Evolutionary conservation across 1,284 basidiomycete genomes (phyloP).

Genomic region (Pseudozyma sp.): DNA sequence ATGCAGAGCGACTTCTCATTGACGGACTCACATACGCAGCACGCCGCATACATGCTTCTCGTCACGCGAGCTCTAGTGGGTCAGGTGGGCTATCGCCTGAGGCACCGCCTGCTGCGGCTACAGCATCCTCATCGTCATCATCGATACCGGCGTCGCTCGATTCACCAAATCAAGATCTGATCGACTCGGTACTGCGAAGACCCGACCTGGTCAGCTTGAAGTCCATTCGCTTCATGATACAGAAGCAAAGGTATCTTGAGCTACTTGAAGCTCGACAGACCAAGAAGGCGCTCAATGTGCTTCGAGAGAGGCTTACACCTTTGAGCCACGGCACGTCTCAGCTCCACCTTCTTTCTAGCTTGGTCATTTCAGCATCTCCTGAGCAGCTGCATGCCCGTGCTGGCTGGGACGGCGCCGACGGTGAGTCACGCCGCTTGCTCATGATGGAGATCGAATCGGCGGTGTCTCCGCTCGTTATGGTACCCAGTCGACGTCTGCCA

Average conservation of each 20-base stretch:
- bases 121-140: constrained; percentile 18
- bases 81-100: constrained; percentile 2
- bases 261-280: constrained; percentile 85
- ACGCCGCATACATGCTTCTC: constrained; percentile 35
- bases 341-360: constrained; percentile 60
- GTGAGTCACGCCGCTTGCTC: constrained; percentile 80
- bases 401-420: constrained; percentile 88
- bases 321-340: constrained; percentile 55
- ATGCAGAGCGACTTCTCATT: constrained; percentile 80
- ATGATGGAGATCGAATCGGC: constrained; percentile 85
- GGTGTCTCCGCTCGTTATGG: constrained; percentile 89
- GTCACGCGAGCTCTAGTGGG: neutral
- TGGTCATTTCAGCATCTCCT: constrained; percentile 69
- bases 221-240: constrained; percentile 85
- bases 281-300: constrained; percentile 83
- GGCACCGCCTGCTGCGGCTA: constrained; percentile 22
- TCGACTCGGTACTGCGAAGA: constrained; percentile 53
- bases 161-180: constrained; percentile 24
- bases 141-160: constrained; percentile 13
- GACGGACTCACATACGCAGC: constrained; percentile 66
- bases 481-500: constrained; percentile 87
- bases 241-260: constrained; percentile 95
- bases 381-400: constrained; percentile 85
- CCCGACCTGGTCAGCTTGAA: constrained; percentile 46
- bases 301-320: constrained; percentile 87